phyloP scores from a whole-genome alignment of 2,329 filamentous ascomycete species.

The Beauveria sp. region DNA sequence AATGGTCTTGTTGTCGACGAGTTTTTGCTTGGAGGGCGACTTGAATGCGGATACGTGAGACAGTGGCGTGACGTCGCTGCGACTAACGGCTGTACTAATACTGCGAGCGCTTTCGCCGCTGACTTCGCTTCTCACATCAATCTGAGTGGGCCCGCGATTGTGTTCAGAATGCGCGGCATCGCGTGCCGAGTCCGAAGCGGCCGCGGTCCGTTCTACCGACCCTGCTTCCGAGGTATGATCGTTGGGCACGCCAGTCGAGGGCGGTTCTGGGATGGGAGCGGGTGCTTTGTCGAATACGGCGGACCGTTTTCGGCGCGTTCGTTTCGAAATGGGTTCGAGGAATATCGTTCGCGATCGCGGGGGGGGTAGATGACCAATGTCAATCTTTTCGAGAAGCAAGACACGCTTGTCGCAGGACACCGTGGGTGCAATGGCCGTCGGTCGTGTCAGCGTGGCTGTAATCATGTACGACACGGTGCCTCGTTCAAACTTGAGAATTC shows the following conservation, averaged over 20 bases:
- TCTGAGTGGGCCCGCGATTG: constrained; percentile 34
- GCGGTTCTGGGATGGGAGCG: constrained; percentile 34
- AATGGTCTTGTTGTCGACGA: constrained; percentile 66
- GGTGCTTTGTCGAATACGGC: constrained; percentile 32
- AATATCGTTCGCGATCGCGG: constrained; percentile 80
- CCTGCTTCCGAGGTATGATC: constrained; percentile 28
- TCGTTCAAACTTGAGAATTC: constrained; percentile 69
- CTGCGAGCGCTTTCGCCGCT: constrained; percentile 65
- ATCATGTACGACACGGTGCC: constrained; percentile 89
- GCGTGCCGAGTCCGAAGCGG: constrained; percentile 32
- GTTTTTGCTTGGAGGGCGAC: constrained; percentile 31
- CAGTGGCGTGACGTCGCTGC: constrained; percentile 33
- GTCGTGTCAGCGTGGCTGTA: constrained; percentile 81
- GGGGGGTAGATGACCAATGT: constrained; percentile 66
- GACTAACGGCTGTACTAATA: constrained; percentile 55
- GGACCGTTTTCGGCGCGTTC: constrained; percentile 54
- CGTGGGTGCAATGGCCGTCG: constrained; percentile 76
- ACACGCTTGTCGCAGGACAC: constrained; percentile 75
- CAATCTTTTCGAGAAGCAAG: constrained; percentile 71
- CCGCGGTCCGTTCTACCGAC: constrained; percentile 32
- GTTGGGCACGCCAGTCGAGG: constrained; percentile 15
- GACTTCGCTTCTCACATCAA: constrained; percentile 57
- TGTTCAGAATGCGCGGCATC: constrained; percentile 26
- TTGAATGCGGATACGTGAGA: constrained; percentile 24
- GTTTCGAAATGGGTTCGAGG: constrained; percentile 75